Evolutionary conservation across 495 filamentous ascomycete genomes (phyloP).

Genomic region (Corynascus novoguineensis): DNA sequence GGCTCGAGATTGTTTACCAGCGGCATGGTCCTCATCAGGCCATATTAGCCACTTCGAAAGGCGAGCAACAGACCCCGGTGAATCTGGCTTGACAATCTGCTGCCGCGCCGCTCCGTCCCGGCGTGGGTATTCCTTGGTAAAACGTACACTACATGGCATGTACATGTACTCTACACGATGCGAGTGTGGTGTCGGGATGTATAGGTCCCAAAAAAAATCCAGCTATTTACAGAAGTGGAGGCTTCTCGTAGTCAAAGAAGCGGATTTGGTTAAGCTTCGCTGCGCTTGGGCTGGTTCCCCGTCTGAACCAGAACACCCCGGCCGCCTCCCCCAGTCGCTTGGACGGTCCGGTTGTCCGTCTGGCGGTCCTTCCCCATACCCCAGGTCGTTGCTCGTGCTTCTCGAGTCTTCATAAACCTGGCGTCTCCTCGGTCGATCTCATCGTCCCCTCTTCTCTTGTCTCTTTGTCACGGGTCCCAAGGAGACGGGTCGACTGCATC

Average conservation of each 20-base stretch:
- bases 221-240: constrained; percentile 29
- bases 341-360: constrained; percentile 28
- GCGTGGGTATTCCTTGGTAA: constrained; percentile 5
- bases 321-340: constrained; percentile 15
- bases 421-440: constrained; percentile 13
- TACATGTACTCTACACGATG: too few relatives aligned
- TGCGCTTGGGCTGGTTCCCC: constrained; percentile 14
- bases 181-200: too few relatives aligned
- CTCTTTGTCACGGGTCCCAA: constrained; percentile 21
- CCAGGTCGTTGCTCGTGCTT: constrained; percentile 6
- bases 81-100: constrained; percentile 25
- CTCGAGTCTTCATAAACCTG: constrained; percentile 23
- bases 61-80: constrained; percentile 14
- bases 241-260: constrained; percentile 14
- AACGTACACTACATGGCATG: constrained; percentile 1
- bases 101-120: constrained; percentile 22
- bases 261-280: constrained; percentile 26
- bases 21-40: not conserved
- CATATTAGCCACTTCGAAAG: constrained; percentile 26
- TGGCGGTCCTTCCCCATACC: constrained; percentile 12
- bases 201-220: not conserved
- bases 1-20: not conserved
- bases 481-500: constrained; percentile 20
- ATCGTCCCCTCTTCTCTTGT: constrained; percentile 11
- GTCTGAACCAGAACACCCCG: not conserved